These are phyloP conservation scores for Sporothrix euskadiensis DNA, from an alignment of 2,329 filamentous ascomycete genomes.

Conservation along the genomic window DNA sequence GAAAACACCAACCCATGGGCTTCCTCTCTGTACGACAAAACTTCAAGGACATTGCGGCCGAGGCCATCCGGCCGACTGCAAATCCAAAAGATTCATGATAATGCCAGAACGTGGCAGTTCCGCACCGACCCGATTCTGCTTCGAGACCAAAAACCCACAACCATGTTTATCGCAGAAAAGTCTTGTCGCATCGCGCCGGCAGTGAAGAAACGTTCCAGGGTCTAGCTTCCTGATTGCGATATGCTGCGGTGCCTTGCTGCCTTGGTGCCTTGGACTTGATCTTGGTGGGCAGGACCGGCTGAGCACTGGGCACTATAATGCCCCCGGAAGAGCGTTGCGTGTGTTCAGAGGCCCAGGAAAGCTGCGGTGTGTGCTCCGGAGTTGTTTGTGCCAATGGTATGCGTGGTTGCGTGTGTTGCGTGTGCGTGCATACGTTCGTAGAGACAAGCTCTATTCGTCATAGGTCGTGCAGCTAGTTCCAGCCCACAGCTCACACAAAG, in stretches of 20 bases:
- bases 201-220: not conserved
- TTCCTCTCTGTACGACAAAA: not conserved
- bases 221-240: not conserved
- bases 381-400: slow-evolving; percentile 11
- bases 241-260: not conserved
- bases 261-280: not conserved
- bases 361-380: not conserved
- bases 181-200: not conserved
- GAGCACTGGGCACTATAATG: not conserved
- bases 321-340: not conserved
- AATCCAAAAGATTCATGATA: not conserved
- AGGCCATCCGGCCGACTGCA: not conserved
- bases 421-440: too few relatives aligned
- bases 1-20: not conserved
- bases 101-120: not conserved
- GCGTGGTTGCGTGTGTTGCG: not conserved
- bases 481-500: not conserved
- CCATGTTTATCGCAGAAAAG: not conserved
- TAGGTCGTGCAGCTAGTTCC: not conserved
- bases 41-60: not conserved
- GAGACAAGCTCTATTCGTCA: not conserved
- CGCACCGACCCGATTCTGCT: not conserved
- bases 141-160: not conserved
- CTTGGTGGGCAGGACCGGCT: slow-evolving; percentile 3
- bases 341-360: not conserved